Evolutionary conservation across 306 rosid species (phyloP), one percentile per base, ranked within the genome.

Genomic region (Pyrus communis): DNA sequence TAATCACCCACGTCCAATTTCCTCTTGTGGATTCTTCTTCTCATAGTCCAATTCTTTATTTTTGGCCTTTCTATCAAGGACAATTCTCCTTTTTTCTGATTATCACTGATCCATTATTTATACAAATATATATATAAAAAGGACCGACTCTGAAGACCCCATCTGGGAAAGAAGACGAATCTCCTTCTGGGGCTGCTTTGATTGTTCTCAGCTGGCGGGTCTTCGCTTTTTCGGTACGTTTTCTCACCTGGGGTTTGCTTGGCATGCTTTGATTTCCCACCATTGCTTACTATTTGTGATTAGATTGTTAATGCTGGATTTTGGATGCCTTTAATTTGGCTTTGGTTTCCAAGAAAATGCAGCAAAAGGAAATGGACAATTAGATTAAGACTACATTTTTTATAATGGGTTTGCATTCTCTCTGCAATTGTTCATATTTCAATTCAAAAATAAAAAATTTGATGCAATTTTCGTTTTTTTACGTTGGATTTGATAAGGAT

Each of bases 201-300:
- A n/a, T 81, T 73, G 60, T 67, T 70, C 70, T 77, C 68, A 45
- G 70, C 83, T 61, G 75, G 67, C 64, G 28, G 40, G 81, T 73
- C 84, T 86, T 77, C 87, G 67, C 23, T 52, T 80, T 42, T 49
- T 42, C n/a, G 80, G 85, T 81, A 28, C 15, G 15, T 73, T 67
- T 52, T 67, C 62, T 77, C 55, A 67, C 51, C 61, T 69, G 81
- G 78, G 30, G 58, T 78, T 68, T 40, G 12, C 38, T 30, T 25
- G 55, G 25, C 23, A 1, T 15, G 40, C 63, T 67, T n/a, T 21
- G 10, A 22, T 7, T 40, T 43, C 38, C 0, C 23, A 33, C 42
- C 57, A 19, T 74, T 31, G 22, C 15, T 23, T 8, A 31, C 31
- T 75, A 30, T 5, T 27, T 33, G 79, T 23, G 51, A 7, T 43